A percentile compares a stretch with the other conserved stretches of the same genome.
Evolutionary conservation across 2,329 filamentous ascomycete species (phyloP).

Genomic region (Colletotrichum gigasporum): DNA sequence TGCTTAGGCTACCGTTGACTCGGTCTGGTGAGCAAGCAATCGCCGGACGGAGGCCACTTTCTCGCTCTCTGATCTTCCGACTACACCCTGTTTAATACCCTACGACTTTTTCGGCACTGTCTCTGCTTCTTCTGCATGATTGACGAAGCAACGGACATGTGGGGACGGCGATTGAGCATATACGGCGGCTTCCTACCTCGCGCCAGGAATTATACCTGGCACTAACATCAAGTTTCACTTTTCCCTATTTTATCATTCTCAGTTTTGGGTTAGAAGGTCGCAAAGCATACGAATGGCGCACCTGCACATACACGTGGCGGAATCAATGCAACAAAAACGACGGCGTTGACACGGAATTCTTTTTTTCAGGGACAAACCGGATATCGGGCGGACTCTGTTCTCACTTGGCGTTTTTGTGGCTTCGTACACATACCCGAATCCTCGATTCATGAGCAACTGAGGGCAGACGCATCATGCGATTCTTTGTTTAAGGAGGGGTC

Average conservation of each 20-base stretch:
- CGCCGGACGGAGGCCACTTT: too few species aligned
- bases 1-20: neutral
- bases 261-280: slow-evolving; percentile 22
- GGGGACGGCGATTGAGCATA: neutral
- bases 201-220: too few species aligned
- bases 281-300: slow-evolving; percentile 32
- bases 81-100: neutral
- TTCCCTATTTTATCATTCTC: neutral
- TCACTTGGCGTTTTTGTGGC: slow-evolving; percentile 20
- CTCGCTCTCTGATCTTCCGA: too few species aligned
- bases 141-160: neutral
- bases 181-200: neutral
- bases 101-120: neutral
- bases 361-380: neutral
- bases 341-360: slow-evolving; percentile 9
- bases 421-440: slow-evolving; percentile 30
- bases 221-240: neutral
- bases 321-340: slow-evolving; percentile 16
- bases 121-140: neutral
- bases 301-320: slow-evolving; percentile 27
- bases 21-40: too few species aligned
- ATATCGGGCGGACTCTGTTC: neutral
- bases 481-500: neutral
- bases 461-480: slow-evolving; percentile 26
- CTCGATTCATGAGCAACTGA: slow-evolving; percentile 23